Evolutionary conservation across 2,329 filamentous ascomycete species (phyloP).

Genomic region (Colletotrichum musicola): DNA sequence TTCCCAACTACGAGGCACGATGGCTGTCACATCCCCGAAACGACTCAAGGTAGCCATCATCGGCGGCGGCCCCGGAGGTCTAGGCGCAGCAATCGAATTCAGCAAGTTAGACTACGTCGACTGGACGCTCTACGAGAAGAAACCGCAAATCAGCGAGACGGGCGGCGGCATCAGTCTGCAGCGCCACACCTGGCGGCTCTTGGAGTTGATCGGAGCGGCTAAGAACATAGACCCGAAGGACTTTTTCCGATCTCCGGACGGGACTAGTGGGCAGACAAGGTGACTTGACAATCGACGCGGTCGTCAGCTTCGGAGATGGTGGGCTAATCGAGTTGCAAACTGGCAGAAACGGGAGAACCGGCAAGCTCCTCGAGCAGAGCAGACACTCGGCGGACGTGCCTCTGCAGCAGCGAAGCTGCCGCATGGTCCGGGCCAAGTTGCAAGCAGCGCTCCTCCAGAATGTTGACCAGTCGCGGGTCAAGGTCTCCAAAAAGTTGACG

Average conservation of each 20-base stretch:
- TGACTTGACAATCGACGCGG: neutral
- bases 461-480: slow-evolving; percentile 58
- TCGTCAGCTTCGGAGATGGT: neutral
- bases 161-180: slow-evolving; percentile 54
- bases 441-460: slow-evolving; percentile 62
- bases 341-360: slow-evolving; percentile 48
- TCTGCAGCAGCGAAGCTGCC: slow-evolving; percentile 44
- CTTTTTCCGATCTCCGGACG: slow-evolving; percentile 45
- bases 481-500: slow-evolving; percentile 58
- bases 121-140: slow-evolving; percentile 52
- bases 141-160: slow-evolving; percentile 51
- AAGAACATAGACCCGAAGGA: slow-evolving; percentile 48
- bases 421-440: slow-evolving; percentile 52
- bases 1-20: neutral
- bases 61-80: slow-evolving; percentile 44
- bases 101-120: slow-evolving; percentile 46
- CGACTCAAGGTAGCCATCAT: slow-evolving; percentile 43
- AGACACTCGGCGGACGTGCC: slow-evolving; percentile 42
- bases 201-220: slow-evolving; percentile 49
- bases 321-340: neutral
- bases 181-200: slow-evolving; percentile 50
- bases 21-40: neutral
- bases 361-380: slow-evolving; percentile 44
- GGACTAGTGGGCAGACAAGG: slow-evolving; percentile 45
- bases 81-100: slow-evolving; percentile 50